Base-by-base conservation (phyloP, 768 basidiomycete species). In the Serendipita sp. region DNA sequence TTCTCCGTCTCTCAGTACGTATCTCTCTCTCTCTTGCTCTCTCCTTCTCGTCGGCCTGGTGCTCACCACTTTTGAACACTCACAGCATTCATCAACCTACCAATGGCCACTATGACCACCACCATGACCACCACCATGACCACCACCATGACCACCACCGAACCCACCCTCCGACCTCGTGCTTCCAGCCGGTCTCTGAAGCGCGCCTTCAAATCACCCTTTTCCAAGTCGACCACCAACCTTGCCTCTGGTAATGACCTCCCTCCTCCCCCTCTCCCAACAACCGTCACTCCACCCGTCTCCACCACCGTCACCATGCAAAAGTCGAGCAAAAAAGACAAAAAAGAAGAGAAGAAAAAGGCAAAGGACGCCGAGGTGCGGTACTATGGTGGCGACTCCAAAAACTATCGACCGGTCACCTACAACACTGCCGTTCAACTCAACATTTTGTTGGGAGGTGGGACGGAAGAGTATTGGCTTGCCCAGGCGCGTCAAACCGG, bases 51-150 rank as follows among this genome's bases (percentile, higher is more conserved):
- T 67, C 65, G 33, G 65, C n/a, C 42, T 68, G 63, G 53, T 65
- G 63, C 63, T 67, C 65, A 31, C 65, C 60, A 61, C 64, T 42
- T 60, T 61, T 14, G n/a, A 64, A 64, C 68, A 16, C 51, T 68
- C 44, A 67, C 68, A 17, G 66, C 7, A 28, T 2, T n/a, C 45
- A 9, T 9, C 45, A 9, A 20, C 45, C n/a, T 48, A 20, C n/a
- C 26, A 20, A 48, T 28, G 20, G 45, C 20, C 7, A 28, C 45
- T 28, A 48, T 20, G 45, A 20, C 20, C 26, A 28, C 45, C 45
- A 48, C 26, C 45, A 48, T 7, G 3, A 28, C 2, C 2, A 48
- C n/a, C 45, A 50, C 45, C 20, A 7, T 17, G 45, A 48, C 26
- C 45, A 48, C n/a, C n/a, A 28, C 2, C 2, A 48, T 9, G 9